Conservation (phyloP, 2,329 filamentous ascomycete species). For the Phyllosticta citriasiana region DNA sequence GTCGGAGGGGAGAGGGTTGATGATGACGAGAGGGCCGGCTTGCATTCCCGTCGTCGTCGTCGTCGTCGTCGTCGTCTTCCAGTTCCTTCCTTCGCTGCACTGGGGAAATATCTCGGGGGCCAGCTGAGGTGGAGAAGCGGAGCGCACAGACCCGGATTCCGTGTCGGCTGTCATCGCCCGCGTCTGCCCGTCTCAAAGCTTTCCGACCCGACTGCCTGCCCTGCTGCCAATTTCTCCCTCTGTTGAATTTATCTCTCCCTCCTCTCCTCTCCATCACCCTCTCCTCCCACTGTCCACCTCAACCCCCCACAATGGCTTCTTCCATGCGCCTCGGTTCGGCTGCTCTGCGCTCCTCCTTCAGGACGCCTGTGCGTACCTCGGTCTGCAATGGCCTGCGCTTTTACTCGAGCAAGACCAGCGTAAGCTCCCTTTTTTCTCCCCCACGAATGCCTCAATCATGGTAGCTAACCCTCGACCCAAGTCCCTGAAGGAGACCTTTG, state of each 20-base stretch:
- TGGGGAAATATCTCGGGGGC: not conserved
- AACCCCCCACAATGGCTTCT: conserved; percentile 59
- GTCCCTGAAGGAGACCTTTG: conserved; percentile 98
- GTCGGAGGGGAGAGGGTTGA: not conserved
- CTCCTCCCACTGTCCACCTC: conserved; percentile 21
- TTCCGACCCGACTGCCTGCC: conserved; percentile 7
- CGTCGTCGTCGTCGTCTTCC: too few relatives aligned
- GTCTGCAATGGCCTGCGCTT: conserved; percentile 76
- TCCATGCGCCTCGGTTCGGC: conserved; percentile 71
- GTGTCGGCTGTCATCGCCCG: not conserved
- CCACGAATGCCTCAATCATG: conserved; percentile 11
- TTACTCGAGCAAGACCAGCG: conserved; percentile 90
- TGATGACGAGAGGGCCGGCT: not conserved
- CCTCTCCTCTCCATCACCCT: conserved; percentile 25
- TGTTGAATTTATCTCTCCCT: conserved; percentile 18
- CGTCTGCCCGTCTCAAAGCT: conserved; percentile 5
- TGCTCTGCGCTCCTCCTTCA: conserved; percentile 68
- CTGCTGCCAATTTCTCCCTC: conserved; percentile 11
- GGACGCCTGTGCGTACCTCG: conserved; percentile 54
- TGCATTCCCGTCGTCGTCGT: too few relatives aligned
- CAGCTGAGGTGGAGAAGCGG: not conserved
- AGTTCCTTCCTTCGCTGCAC: too few relatives aligned
- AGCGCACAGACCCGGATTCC: not conserved
- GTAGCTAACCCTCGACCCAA: conserved; percentile 28
- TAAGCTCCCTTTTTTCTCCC: conserved; percentile 34